phyloP scores from a whole-genome alignment of 345 rosid genomes.

The Psidium friedrichsthalianum region DNA sequence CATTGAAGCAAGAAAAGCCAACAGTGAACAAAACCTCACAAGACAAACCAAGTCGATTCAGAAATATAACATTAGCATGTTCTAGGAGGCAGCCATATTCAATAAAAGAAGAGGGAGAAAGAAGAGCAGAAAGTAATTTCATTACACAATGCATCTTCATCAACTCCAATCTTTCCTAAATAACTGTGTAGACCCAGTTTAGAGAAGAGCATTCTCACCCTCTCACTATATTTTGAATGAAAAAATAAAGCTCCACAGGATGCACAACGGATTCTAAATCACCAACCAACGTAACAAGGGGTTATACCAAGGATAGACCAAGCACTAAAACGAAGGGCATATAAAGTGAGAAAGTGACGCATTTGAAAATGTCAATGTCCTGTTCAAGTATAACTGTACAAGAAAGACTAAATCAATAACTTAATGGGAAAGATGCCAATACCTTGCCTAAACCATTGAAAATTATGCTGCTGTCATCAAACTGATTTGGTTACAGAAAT shows the following conservation, averaged over 20 bases:
- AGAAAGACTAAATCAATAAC: background rate
- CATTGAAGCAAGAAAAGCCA: background rate
- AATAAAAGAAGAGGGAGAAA: background rate
- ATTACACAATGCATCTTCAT: background rate
- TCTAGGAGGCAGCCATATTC: background rate
- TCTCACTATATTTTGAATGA: background rate
- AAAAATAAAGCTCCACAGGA: background rate
- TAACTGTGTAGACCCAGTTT: background rate
- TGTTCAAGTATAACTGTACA: background rate
- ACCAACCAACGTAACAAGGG: background rate
- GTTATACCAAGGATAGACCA: background rate
- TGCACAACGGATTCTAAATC: background rate
- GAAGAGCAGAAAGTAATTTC: background rate
- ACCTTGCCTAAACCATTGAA: background rate
- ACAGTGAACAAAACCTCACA: background rate
- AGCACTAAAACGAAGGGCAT: background rate
- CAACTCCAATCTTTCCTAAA: background rate
- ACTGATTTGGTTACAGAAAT: background rate
- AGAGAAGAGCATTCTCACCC: background rate
- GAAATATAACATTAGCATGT: background rate
- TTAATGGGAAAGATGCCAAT: background rate
- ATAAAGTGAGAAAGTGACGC: background rate
- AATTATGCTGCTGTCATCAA: background rate
- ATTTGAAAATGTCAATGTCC: background rate
- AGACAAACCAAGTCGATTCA: background rate